phyloP scores from a whole-genome alignment of 2,329 filamentous ascomycete species.

The Apiospora hydei region DNA sequence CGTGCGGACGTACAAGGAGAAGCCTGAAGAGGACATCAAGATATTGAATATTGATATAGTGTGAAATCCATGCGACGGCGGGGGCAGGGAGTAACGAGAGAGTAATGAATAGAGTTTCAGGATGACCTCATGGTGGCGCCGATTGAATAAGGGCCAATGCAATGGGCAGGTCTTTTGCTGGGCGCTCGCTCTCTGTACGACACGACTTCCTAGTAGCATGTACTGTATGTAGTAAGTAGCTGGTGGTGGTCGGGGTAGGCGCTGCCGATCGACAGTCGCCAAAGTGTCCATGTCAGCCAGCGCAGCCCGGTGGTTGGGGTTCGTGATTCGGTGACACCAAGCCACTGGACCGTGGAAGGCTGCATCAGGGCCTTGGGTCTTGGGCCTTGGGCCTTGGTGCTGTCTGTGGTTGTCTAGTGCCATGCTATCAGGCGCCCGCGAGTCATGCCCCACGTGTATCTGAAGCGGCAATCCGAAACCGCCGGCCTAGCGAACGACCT shows the following conservation, averaged over 20 bases:
- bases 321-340: conserved; percentile 10
- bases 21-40: conserved; percentile 96
- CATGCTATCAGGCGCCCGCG: conserved; percentile 9
- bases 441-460: conserved; percentile 25
- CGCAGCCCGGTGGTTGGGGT: not conserved
- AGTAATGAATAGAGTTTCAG: conserved; percentile 3
- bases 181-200: not conserved
- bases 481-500: conserved; percentile 12
- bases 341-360: conserved; percentile 8
- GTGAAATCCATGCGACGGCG: not conserved
- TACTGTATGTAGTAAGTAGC: not conserved
- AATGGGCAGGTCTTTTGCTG: not conserved
- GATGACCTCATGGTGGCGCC: conserved; percentile 8
- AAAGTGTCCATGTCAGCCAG: not conserved
- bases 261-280: not conserved
- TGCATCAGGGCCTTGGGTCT: not conserved
- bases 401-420: not conserved
- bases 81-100: not conserved
- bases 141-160: not conserved
- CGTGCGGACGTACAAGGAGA: conserved; percentile 84
- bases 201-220: not conserved
- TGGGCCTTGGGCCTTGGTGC: too few relatives aligned
- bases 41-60: conserved; percentile 83
- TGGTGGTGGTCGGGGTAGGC: not conserved
- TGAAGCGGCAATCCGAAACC: conserved; percentile 21